Base-by-base conservation (phyloP, 2,329 filamentous ascomycete genomes). In the Scortechinia acanthostroma region DNA sequence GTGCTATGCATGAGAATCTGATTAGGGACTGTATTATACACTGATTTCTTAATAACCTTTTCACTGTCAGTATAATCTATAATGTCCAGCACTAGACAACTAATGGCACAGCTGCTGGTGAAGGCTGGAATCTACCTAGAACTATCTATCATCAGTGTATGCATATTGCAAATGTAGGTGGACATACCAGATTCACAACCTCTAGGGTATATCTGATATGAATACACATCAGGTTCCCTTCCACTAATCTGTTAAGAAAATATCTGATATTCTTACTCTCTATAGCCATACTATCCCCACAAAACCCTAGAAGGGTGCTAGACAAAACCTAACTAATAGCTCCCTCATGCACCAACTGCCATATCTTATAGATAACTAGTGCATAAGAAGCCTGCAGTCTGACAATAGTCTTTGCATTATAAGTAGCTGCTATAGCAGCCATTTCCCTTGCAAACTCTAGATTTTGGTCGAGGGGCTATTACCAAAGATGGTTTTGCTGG, bases 401-500 rank as follows among this genome's bases (percentile, higher is more conserved):
- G 2, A 76, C 60, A 20, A 71, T 57, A 0, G 68, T 76, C 42
- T 58, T 61, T 10, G 68, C 58, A 1, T 62, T 60, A 21, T 64
- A 65, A 19, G 55, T 45, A 40, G 62, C 57, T 0, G 70, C 70
- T 5, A 73, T 47, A 1, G 53, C 52, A 0, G 58, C 52, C 17
- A 77, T 55, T 48, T 72, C 66, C 40, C 66, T 59, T 1, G 69
- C 62, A 47, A 73, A 60, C 1, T 54, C 48, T 1, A 65, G 44
- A 35, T 62, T 68, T 3, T 60, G 56, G 0, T 58, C 70, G 1
- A 73, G 57, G 3, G 69, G 72, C 70, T 71, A 73, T 51, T 76
- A n/a, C 67, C 62, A 46, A 69, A 75, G 13, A 71, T 61, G 40
- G 69, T 59, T 52, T 76, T 75, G 17, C 65, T 63, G 3, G 67